Conservation (phyloP, 2,329 filamentous ascomycete genomes). For the Pyrenophora tritici-repentis region DNA sequence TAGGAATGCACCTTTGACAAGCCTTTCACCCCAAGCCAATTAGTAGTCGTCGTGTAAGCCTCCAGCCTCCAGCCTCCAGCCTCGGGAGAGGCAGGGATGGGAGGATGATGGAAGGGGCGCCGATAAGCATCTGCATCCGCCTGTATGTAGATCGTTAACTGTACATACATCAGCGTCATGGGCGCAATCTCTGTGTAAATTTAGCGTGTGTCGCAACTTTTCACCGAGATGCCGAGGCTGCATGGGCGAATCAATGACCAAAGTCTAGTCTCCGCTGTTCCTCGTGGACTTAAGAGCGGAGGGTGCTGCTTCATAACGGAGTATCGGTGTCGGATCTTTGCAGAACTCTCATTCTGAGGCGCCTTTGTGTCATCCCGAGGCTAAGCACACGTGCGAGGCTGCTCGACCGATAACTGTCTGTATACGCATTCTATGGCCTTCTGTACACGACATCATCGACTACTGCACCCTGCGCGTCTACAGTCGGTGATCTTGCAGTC, state of each 20-base stretch:
- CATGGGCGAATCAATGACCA: background rate
- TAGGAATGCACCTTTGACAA: too few relatives aligned
- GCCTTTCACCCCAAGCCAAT: background rate
- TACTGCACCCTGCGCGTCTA: too few relatives aligned
- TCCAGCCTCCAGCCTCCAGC: background rate
- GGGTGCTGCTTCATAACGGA: too few relatives aligned
- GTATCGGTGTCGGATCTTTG: too few relatives aligned
- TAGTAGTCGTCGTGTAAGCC: background rate
- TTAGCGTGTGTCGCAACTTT: background rate
- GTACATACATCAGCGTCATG: constrained; percentile 6
- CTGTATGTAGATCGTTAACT: constrained; percentile 6
- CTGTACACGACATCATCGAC: too few relatives aligned
- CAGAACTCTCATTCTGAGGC: too few relatives aligned
- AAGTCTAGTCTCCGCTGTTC: background rate
- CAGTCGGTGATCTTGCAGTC: too few relatives aligned
- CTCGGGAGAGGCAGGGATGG: background rate
- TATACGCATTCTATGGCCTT: too few relatives aligned
- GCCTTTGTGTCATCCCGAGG: too few relatives aligned
- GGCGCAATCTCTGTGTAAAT: too few relatives aligned
- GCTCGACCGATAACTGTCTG: too few relatives aligned
- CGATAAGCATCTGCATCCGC: background rate
- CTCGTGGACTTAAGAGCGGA: background rate
- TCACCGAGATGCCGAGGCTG: constrained; percentile 7
- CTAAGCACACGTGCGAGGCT: too few relatives aligned
- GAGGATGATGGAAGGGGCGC: background rate